phyloP scores from a whole-genome alignment of 2,329 filamentous ascomycete species.

The Amesomyces nigricolor region DNA sequence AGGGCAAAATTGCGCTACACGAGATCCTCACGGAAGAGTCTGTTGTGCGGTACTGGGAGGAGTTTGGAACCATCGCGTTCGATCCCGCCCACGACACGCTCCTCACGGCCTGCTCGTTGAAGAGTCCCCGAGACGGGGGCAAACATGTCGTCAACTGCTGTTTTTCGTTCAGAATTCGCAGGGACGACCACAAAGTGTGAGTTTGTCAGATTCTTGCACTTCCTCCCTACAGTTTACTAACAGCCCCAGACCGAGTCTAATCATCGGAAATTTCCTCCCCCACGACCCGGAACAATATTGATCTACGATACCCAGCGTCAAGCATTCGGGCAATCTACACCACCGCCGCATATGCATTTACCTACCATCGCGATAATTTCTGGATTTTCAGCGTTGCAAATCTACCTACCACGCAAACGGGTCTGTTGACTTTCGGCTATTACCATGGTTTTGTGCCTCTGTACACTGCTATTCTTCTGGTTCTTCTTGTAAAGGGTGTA shows the following conservation, averaged over 20 bases:
- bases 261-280: slow-evolving; percentile 94
- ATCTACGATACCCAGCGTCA: background rate
- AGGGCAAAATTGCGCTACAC: slow-evolving; percentile 93
- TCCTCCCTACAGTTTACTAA: background rate
- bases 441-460: no score
- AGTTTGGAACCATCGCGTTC: slow-evolving; percentile 96
- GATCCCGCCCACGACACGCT: slow-evolving; percentile 91
- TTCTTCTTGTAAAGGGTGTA: background rate
- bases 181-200: slow-evolving; percentile 95
- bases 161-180: slow-evolving; percentile 93
- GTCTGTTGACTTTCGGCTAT: no score
- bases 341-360: no score
- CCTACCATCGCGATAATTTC: background rate
- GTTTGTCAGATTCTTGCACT: slow-evolving; percentile 32
- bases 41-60: slow-evolving; percentile 96
- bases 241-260: slow-evolving; percentile 70
- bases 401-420: no score
- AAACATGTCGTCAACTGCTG: slow-evolving; percentile 80
- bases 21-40: slow-evolving; percentile 95
- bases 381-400: no score
- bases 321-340: no score
- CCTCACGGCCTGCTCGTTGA: slow-evolving; percentile 85
- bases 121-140: slow-evolving; percentile 67
- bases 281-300: slow-evolving; percentile 53
- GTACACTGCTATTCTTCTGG: background rate